phyloP scores from a whole-genome alignment of 2,329 filamentous ascomycete genomes.

The Monilinia aucupariae region DNA sequence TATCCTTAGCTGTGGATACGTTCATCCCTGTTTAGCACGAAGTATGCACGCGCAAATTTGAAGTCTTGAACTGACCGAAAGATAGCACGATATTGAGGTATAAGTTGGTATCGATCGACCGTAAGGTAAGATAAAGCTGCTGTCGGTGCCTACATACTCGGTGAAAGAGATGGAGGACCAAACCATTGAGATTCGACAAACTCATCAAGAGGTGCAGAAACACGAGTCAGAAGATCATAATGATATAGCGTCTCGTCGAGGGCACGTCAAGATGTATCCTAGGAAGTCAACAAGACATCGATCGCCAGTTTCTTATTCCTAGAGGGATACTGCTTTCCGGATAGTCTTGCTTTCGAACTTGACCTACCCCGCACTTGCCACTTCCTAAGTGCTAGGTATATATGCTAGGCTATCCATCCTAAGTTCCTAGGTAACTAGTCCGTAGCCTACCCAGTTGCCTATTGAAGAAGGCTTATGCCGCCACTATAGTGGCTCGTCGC shows the following conservation, averaged over 20 bases:
- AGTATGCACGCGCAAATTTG: background rate
- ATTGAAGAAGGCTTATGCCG: no score
- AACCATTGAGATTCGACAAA: no score
- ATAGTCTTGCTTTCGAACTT: no score
- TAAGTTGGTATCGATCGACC: background rate
- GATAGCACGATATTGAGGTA: background rate
- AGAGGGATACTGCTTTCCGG: no score
- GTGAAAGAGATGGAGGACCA: background rate
- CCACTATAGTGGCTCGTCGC: background rate
- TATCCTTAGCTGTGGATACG: background rate
- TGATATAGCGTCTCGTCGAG: no score
- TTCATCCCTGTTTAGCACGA: background rate
- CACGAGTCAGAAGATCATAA: no score
- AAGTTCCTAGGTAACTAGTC: no score
- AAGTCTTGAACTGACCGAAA: background rate
- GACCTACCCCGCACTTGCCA: background rate
- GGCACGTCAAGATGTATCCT: no score
- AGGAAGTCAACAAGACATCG: background rate
- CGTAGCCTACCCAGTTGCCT: background rate
- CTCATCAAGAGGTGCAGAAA: no score
- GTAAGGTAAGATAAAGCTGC: background rate
- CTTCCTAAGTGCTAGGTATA: background rate
- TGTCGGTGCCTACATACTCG: background rate
- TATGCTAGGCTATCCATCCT: no score
- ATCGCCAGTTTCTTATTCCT: background rate